Evolutionary conservation across 2,329 filamentous ascomycete species (phyloP), one percentile per base, ranked within the genome.

Genomic region (Fusarium stilboides): DNA sequence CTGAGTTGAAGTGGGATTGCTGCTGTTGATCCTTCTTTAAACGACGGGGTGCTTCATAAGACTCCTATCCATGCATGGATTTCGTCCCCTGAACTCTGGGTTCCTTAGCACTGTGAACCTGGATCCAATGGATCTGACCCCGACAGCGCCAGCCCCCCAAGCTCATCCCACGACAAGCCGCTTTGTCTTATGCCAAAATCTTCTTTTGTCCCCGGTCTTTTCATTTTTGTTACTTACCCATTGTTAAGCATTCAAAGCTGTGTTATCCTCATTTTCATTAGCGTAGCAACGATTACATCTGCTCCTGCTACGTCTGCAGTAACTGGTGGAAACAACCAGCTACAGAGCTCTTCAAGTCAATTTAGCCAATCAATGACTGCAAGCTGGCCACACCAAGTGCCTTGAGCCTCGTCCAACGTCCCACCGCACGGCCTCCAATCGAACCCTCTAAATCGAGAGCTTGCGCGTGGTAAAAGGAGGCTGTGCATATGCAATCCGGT

Each of bases 401-500:
- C 47, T 70, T 74, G 68, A 74, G 70, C 65, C 71, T 73, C 70
- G 69, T 71, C 57, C 58, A 54, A 74, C 68, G 69, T 74, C 62
- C 62, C 68, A 60, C 64, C 63, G 59, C 70, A 71, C 70, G 57
- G 72, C 65, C 67, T 68, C 31, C 62, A 65, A 43, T 44, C n/a
- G 45, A 57, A 28, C 36, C 40, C 40, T 62, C 51, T 55, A 65
- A 65, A 60, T 65, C 62, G 43, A 65, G 55, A 66, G 62, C 62
- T 65, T 65, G 61, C 61, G 55, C 47, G 40, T 63, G 43, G 51
- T 40, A 58, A 68, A 71, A 69, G 68, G 68, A 71, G 68, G 68
- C 68, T 70, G 68, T 70, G 68, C 63, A 69, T 69, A 36, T 65
- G 55, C 51, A 65, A 54, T 51, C 66, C 65, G 52, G 47, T 63